Percentiles rank a stretch among this genome's conserved stretches.
Conservation (phyloP, 441 rosid genomes). For the Brassica balearica region DNA sequence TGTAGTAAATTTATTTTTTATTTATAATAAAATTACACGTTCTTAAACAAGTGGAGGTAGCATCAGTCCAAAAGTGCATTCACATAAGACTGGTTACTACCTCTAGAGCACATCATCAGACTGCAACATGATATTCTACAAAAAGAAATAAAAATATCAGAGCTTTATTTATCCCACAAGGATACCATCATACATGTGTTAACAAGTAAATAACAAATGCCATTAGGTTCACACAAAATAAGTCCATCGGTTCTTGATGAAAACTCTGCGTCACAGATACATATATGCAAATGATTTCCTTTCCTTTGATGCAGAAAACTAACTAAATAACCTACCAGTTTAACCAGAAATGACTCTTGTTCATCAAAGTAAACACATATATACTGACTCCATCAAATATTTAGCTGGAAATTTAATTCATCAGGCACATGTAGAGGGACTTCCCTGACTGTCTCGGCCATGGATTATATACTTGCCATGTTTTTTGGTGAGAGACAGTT, state of each 20-base stretch:
- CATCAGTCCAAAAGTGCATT: constrained; percentile 11
- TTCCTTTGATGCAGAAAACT: neutral
- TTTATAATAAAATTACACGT: neutral
- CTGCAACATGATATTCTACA: neutral
- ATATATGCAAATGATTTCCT: neutral
- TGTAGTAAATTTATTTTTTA: neutral
- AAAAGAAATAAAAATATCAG: neutral
- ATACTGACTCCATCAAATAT: constrained; percentile 47
- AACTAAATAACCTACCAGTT: too few species aligned
- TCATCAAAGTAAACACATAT: neutral
- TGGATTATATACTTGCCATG: constrained; percentile 52
- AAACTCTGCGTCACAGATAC: neutral
- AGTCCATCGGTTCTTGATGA: neutral
- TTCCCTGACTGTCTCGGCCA: constrained; percentile 38
- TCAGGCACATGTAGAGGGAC: constrained; percentile 80
- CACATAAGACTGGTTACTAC: neutral
- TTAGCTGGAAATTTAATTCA: constrained; percentile 13
- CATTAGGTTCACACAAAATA: neutral
- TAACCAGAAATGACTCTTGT: neutral
- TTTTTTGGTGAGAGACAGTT: constrained; percentile 47
- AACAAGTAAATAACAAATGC: neutral
- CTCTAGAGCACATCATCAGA: neutral
- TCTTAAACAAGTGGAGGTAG: neutral
- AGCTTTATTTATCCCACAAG: neutral
- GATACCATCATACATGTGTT: too few species aligned